Conservation (phyloP, 2,329 filamentous ascomycete genomes). For the Akanthomyces dipterigenus region DNA sequence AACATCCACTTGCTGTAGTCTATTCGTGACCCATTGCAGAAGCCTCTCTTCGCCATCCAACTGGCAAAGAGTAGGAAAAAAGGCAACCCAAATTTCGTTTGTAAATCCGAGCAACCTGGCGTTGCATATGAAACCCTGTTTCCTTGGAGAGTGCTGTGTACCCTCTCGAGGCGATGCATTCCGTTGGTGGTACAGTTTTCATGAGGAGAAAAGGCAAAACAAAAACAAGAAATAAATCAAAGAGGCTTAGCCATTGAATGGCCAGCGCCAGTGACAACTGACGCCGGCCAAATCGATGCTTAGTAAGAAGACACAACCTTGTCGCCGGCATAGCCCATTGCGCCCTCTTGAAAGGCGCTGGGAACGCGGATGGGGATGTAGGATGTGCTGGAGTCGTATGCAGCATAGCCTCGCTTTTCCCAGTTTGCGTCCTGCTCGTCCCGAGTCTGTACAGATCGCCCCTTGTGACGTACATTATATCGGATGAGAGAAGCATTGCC, state of each 20-base stretch:
- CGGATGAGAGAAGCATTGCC: slow-evolving; percentile 37
- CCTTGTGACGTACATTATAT: slow-evolving; percentile 39
- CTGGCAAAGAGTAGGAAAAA: neutral
- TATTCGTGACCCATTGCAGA: slow-evolving; percentile 7
- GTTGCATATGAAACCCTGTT: slow-evolving; percentile 3
- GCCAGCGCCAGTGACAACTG: neutral
- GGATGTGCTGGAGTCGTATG: slow-evolving; percentile 31
- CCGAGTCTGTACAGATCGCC: slow-evolving; percentile 20
- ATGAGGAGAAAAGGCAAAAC: neutral
- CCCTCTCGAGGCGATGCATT: slow-evolving; percentile 6
- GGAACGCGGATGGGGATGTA: slow-evolving; percentile 24
- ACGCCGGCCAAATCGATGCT: neutral
- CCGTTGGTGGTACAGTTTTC: slow-evolving; percentile 2
- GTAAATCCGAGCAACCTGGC: slow-evolving; percentile 6
- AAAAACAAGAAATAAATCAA: neutral
- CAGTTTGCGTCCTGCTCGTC: slow-evolving; percentile 19
- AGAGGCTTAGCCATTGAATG: neutral
- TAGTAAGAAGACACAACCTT: slow-evolving; percentile 5
- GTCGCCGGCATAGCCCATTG: slow-evolving; percentile 1
- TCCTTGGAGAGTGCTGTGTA: slow-evolving; percentile 9
- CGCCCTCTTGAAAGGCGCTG: neutral
- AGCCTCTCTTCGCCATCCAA: slow-evolving; percentile 7
- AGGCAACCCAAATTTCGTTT: neutral
- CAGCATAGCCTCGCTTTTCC: slow-evolving; percentile 27
- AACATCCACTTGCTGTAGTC: slow-evolving; percentile 1